phyloP scores from a whole-genome alignment of 2,329 filamentous ascomycete genomes.

The Lecanosticta acicola region DNA sequence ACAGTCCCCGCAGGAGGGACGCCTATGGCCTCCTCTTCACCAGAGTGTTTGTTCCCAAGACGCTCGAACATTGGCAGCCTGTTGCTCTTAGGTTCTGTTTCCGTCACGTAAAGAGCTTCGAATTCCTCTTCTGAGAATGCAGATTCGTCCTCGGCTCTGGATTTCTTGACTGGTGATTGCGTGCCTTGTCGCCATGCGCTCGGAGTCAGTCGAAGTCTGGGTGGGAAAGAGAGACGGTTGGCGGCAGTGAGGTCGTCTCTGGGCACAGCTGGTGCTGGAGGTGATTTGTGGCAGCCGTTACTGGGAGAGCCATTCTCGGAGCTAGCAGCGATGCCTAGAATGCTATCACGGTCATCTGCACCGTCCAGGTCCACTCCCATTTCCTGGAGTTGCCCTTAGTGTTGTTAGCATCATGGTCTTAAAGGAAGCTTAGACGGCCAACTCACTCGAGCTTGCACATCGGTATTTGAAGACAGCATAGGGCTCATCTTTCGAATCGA shows the following conservation, averaged over 20 bases:
- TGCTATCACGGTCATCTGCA: constrained; percentile 1
- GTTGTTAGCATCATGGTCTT: neutral
- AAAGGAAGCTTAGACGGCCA: neutral
- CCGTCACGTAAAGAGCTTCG: neutral
- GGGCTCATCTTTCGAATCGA: constrained; percentile 45
- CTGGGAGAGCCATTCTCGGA: neutral
- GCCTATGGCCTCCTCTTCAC: too few relatives aligned
- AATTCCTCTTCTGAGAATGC: neutral
- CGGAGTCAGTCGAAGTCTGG: constrained; percentile 9
- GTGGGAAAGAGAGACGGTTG: constrained; percentile 12
- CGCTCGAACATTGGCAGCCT: neutral
- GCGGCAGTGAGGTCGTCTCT: constrained; percentile 1
- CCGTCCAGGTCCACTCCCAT: constrained; percentile 5
- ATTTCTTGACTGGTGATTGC: constrained; percentile 9
- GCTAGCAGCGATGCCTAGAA: neutral
- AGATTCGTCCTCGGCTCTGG: neutral
- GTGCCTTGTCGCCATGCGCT: neutral
- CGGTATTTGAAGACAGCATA: constrained; percentile 42
- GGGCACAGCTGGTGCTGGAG: constrained; percentile 2
- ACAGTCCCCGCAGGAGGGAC: neutral
- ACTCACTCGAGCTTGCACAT: constrained; percentile 14
- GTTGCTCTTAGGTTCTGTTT: neutral
- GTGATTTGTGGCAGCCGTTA: neutral
- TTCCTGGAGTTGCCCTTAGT: constrained; percentile 4
- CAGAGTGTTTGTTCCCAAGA: neutral